Percentiles rank a stretch among this genome's conserved stretches.
These are phyloP conservation scores for Chlorella sp. DNA, from an alignment of 139 green algal genomes.

Conservation along the genomic window DNA sequence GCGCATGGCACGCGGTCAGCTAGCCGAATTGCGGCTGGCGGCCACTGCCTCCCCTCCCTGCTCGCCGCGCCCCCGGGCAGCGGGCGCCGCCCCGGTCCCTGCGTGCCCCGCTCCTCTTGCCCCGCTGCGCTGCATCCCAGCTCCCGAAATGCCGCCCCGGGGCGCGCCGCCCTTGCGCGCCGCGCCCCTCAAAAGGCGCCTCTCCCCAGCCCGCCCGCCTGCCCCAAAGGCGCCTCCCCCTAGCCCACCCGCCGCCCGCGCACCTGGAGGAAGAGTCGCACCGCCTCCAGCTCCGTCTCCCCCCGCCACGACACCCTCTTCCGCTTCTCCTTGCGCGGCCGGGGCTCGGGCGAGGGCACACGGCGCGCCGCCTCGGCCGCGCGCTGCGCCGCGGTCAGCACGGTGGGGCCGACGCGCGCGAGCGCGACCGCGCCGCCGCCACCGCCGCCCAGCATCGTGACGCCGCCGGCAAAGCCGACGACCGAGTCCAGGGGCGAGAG, in stretches of 20 bases:
- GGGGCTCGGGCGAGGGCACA: slow-evolving; percentile 32
- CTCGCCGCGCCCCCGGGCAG: neutral
- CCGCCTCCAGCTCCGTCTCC: slow-evolving; percentile 13
- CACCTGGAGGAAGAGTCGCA: slow-evolving; percentile 44
- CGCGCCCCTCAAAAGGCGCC: neutral
- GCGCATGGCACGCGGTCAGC: neutral
- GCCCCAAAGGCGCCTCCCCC: neutral
- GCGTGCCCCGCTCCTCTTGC: neutral
- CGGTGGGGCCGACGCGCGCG: neutral
- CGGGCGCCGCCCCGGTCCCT: no score
- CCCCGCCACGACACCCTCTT: slow-evolving; percentile 35
- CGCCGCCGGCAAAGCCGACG: neutral
- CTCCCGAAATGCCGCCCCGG: neutral
- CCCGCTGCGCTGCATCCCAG: neutral
- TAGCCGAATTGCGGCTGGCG: neutral
- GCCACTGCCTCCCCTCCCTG: neutral
- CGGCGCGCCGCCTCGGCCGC: slow-evolving; percentile 27
- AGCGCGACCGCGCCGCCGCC: slow-evolving; percentile 2
- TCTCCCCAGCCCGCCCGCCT: neutral
- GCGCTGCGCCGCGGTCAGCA: neutral
- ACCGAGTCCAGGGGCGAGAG: slow-evolving; percentile 17
- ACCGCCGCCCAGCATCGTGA: slow-evolving; percentile 13
- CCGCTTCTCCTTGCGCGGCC: slow-evolving; percentile 12
- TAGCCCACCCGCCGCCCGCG: neutral
- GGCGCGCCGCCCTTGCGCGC: neutral